phyloP scores from a whole-genome alignment of 169 alveolate species.

The Eimeria necatrix region DNA sequence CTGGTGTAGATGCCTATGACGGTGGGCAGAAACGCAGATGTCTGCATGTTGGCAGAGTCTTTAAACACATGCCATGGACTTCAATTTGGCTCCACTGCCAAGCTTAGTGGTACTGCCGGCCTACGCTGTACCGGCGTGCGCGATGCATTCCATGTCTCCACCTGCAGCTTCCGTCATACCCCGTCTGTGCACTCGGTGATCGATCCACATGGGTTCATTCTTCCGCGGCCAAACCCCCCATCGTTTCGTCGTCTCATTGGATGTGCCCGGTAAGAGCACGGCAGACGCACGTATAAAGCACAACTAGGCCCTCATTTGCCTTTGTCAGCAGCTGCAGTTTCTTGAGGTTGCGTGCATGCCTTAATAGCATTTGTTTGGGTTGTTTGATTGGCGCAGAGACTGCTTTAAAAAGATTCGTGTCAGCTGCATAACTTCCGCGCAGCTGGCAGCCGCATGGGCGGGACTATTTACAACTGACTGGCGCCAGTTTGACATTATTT shows the following conservation, averaged over 20 bases:
- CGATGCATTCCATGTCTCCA: not conserved
- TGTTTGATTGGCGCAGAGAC: conserved; percentile 40
- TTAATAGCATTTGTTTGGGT: not conserved
- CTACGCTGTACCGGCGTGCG: not conserved
- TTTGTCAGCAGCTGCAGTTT: not conserved
- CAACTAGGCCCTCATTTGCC: too few relatives aligned
- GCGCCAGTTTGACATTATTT: conserved; percentile 59
- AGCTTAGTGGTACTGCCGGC: too few relatives aligned
- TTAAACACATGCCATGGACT: not conserved
- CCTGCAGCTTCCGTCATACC: conserved; percentile 66
- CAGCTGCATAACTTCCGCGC: conserved; percentile 49
- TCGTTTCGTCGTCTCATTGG: conserved; percentile 70
- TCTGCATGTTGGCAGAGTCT: not conserved
- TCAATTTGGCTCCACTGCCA: too few relatives aligned
- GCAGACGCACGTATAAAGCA: not conserved
- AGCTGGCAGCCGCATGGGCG: conserved; percentile 32
- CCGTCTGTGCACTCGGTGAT: conserved; percentile 76
- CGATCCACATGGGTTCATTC: conserved; percentile 81
- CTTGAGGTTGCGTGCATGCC: not conserved
- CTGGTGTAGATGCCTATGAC: not conserved
- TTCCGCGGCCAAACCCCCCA: conserved; percentile 76
- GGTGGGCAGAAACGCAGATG: not conserved
- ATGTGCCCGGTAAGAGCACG: conserved; percentile 74
- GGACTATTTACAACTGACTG: conserved; percentile 56
- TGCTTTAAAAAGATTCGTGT: conserved; percentile 31